Base-by-base conservation (phyloP, 1,139 yeast genomes). In the Debaryomyces coudertii region DNA sequence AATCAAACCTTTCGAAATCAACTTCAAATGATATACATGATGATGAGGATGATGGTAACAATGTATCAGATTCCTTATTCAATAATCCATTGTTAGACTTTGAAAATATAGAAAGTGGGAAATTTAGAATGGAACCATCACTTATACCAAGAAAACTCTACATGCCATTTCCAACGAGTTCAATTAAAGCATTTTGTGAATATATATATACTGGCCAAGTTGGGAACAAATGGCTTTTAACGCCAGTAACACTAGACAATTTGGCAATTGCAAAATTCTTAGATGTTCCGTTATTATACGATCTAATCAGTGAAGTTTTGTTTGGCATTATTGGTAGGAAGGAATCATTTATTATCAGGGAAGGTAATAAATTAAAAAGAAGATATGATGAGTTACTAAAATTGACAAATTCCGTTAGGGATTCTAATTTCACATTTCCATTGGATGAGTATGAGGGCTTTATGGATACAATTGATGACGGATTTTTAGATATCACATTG, bases 131-230 rank as follows among this genome's bases (percentile, higher is more conserved):
- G 73, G 89, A 83, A 51, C 85, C 88, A 1, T 65, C 83, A 29
- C 68, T 81, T 46, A 74, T 84, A 31, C 93, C 95, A 12, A 71
- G 95, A 49, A 76, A 82, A 16, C 61, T 87, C 27, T 86, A 83
- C 54, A 61, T 87, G 50, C 93, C 95, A 5, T 85, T 83, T 66
- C 64, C 83, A 2, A 80, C 85, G 1, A 61, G 68, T 1, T 77
- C 89, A 0, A 79, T 86, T 8, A 75, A 73, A 47, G 90, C 89
- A 1, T 79, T 86, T 54, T 72, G 86, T 36, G 93, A 87, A 56
- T 87, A 82, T 61, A 71, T 87, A 49, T 85, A 84, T 57, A 86
- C 92, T 6, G 95, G 93, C 1, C 90, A 86, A 62, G 79, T 87
- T 28, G 90, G 89, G 28, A 82, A 84, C 48, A 83, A 80, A 54